Conservation (phyloP, 2,329 filamentous ascomycete genomes). For the Cercospora janseana region DNA sequence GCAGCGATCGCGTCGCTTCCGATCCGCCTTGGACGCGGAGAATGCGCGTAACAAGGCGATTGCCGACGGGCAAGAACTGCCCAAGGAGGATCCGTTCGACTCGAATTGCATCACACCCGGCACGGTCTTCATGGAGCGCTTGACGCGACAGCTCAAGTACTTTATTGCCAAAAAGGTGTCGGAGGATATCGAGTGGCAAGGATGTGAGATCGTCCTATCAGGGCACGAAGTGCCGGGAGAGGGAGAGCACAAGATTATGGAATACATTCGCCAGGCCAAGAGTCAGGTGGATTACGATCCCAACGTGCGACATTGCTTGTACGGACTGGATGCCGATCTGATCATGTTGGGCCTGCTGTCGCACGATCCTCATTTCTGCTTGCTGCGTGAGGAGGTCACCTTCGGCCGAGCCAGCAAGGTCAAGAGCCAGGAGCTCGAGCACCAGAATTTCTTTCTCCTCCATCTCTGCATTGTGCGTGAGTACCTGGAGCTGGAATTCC, state of each 20-base stretch:
- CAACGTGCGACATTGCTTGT: conserved; percentile 93
- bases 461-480: conserved; percentile 97
- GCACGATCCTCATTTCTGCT: conserved; percentile 96
- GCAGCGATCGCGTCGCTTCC: conserved; percentile 90
- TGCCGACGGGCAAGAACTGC: conserved; percentile 82
- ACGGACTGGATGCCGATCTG: conserved; percentile 93
- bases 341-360: conserved; percentile 98
- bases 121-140: conserved; percentile 96
- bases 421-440: conserved; percentile 94
- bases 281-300: conserved; percentile 89
- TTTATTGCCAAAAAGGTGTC: conserved; percentile 99
- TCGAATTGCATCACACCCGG: conserved; percentile 98
- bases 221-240: conserved; percentile 97
- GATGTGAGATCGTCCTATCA: conserved; percentile 90
- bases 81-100: conserved; percentile 93
- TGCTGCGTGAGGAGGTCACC: conserved; percentile 94
- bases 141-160: conserved; percentile 91
- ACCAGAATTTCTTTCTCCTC: conserved; percentile 97
- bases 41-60: conserved; percentile 89
- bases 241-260: conserved; percentile 99
- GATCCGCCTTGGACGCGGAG: conserved; percentile 89
- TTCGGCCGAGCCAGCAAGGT: conserved; percentile 84
- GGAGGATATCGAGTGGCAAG: conserved; percentile 96
- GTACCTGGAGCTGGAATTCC: conserved; percentile 94
- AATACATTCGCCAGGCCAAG: conserved; percentile 97